phyloP scores from a whole-genome alignment of 768 basidiomycete genomes.

The Boletus rubroflammeus region DNA sequence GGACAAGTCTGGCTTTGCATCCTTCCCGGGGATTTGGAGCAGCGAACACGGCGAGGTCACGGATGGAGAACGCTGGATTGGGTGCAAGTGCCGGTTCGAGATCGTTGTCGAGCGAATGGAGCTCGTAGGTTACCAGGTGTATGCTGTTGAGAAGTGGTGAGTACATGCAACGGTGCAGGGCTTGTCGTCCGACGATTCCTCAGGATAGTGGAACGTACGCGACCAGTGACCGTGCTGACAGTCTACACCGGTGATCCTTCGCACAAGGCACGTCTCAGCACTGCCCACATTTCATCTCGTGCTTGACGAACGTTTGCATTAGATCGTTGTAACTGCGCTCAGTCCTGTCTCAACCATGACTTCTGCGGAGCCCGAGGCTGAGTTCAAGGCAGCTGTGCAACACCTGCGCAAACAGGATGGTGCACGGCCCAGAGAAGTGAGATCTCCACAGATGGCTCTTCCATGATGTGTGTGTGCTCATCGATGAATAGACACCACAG shows the following conservation, averaged over 20 bases:
- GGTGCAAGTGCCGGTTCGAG: conserved; percentile 45
- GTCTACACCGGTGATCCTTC: conserved; percentile 75
- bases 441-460: conserved; percentile 2
- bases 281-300: background rate
- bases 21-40: conserved; percentile 2
- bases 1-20: conserved; percentile 10
- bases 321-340: conserved; percentile 63
- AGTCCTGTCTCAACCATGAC: conserved; percentile 42
- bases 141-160: conserved; percentile 84
- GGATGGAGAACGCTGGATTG: conserved; percentile 43
- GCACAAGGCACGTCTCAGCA: conserved; percentile 48
- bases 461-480: conserved; percentile 3
- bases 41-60: conserved; percentile 11
- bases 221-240: conserved; percentile 56
- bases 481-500: conserved; percentile 46
- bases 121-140: conserved; percentile 66
- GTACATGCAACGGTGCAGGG: conserved; percentile 6
- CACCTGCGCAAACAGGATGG: conserved; percentile 60
- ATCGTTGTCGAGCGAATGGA: conserved; percentile 46
- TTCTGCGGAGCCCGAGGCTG: conserved; percentile 42
- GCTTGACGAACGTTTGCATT: conserved; percentile 13
- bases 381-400: conserved; percentile 61
- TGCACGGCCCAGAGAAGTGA: conserved; percentile 68
- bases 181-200: background rate
- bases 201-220: conserved; percentile 67